These are phyloP conservation scores for Schoenoplectus tabernaemontani DNA, from an alignment of 202 grass and related monocot genomes.

Conservation along the genomic window DNA sequence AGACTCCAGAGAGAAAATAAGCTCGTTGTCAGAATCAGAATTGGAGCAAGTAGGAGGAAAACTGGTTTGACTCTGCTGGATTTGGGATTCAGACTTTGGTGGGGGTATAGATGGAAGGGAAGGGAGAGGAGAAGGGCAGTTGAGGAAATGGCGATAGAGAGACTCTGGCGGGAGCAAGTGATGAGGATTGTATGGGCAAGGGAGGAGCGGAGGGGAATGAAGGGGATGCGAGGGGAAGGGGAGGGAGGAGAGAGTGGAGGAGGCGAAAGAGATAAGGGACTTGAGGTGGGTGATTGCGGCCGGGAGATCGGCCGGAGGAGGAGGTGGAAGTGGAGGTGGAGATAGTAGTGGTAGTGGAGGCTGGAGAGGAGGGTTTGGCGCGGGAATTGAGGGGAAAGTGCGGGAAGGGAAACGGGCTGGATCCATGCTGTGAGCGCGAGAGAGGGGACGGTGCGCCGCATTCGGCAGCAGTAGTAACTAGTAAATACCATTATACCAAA, in stretches of 20 bases:
- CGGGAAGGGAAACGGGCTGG: conserved; percentile 4
- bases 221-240: background rate
- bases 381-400: background rate
- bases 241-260: conserved; percentile 33
- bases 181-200: conserved; percentile 28
- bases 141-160: conserved; percentile 37
- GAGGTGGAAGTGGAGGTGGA: background rate
- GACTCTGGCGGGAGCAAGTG: conserved; percentile 34
- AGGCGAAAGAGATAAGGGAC: conserved; percentile 37
- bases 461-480: no score
- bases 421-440: background rate
- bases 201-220: conserved; percentile 3
- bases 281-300: conserved; percentile 38
- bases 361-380: background rate
- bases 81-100: conserved; percentile 1
- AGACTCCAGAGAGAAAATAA: conserved; percentile 36
- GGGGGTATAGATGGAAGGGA: conserved; percentile 10
- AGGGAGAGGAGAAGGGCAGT: conserved; percentile 20
- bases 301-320: conserved; percentile 4
- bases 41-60: background rate
- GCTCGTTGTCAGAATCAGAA: conserved; percentile 21
- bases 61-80: background rate
- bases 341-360: background rate
- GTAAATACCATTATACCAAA: no score
- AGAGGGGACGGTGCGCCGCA: background rate